phyloP scores from a whole-genome alignment of 1,284 basidiomycete genomes.

The Thelephora terrestris region DNA sequence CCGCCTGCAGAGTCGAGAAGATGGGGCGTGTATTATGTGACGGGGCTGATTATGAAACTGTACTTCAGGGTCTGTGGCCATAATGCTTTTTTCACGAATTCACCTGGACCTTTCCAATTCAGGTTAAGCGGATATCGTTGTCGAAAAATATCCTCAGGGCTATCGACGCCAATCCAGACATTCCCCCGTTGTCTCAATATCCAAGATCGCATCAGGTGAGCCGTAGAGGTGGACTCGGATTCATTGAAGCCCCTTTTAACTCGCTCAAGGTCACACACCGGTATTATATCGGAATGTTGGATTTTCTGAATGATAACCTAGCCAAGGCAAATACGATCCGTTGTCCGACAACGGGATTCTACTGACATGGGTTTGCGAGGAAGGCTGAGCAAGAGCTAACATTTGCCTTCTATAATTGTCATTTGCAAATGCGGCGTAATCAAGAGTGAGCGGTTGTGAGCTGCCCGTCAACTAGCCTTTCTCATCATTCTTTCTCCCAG shows the following conservation, averaged over 20 bases:
- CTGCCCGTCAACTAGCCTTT: not conserved
- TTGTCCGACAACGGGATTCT: not conserved
- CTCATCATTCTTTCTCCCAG: slow-evolving; percentile 25
- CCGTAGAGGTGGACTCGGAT: no score
- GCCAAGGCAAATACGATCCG: slow-evolving; percentile 42
- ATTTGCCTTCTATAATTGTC: slow-evolving; percentile 76
- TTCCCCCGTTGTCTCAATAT: slow-evolving; percentile 69
- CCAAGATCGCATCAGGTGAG: slow-evolving; percentile 79
- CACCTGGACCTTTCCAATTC: not conserved
- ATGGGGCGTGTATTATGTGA: slow-evolving; percentile 94
- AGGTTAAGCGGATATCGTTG: slow-evolving; percentile 86
- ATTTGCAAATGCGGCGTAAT: slow-evolving; percentile 56
- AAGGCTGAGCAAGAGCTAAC: slow-evolving; percentile 79
- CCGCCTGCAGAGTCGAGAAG: slow-evolving; percentile 69
- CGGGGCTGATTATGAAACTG: slow-evolving; percentile 83
- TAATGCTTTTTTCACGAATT: not conserved
- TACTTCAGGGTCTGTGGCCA: slow-evolving; percentile 62
- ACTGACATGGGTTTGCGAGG: not conserved
- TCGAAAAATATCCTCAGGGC: slow-evolving; percentile 90
- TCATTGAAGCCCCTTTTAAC: no score
- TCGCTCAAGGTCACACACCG: slow-evolving; percentile 67
- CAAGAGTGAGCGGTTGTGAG: slow-evolving; percentile 53
- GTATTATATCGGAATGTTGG: slow-evolving; percentile 92
- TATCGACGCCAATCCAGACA: slow-evolving; percentile 75
- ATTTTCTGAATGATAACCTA: slow-evolving; percentile 90